Percentiles rank a stretch among this genome's conserved stretches.
These are phyloP conservation scores for Colletotrichum karsti DNA, from an alignment of 2,329 filamentous ascomycete genomes.

Conservation along the genomic window DNA sequence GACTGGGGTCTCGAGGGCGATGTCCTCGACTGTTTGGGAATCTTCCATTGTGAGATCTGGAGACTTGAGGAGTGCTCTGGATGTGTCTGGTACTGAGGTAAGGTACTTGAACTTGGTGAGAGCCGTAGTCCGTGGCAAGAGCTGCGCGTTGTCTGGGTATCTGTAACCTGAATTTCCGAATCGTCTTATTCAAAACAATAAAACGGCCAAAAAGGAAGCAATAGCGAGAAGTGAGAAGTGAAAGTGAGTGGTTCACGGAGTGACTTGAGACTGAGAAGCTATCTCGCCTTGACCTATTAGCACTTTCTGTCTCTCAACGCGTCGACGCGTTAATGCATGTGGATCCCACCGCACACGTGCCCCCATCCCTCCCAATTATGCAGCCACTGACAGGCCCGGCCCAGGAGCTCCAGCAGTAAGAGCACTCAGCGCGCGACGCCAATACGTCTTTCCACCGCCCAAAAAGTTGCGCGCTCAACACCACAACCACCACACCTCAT, in stretches of 20 bases:
- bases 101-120: neutral
- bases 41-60: constrained; percentile 45
- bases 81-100: neutral
- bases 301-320: constrained; percentile 32
- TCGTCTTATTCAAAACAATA: neutral
- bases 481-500: neutral
- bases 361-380: neutral
- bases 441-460: constrained; percentile 4
- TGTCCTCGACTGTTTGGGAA: constrained; percentile 44
- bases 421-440: constrained; percentile 1
- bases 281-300: neutral
- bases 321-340: constrained; percentile 31
- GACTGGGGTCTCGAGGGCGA: constrained; percentile 42
- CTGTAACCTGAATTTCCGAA: neutral
- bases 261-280: neutral
- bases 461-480: constrained; percentile 17
- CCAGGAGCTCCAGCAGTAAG: neutral
- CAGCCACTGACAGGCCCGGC: constrained; percentile 16
- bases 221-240: neutral
- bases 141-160: neutral
- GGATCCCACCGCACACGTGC: neutral
- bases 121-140: neutral
- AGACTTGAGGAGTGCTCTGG: neutral
- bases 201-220: neutral
- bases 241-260: neutral